Conservation (phyloP, 2,329 filamentous ascomycete species). For the Fulvia fulva region DNA sequence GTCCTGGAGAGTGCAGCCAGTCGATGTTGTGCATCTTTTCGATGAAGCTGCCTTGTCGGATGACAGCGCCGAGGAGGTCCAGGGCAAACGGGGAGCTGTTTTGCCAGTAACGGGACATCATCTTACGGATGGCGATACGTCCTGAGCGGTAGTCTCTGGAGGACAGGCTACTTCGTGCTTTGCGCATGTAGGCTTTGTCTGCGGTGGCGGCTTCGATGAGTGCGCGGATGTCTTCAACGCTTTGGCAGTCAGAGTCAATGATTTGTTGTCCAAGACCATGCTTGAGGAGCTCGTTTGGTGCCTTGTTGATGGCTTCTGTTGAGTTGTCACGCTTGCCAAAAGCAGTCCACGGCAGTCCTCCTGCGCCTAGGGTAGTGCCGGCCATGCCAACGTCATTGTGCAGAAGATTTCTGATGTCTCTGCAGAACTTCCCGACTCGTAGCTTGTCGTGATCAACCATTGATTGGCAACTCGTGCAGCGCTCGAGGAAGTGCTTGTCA, state of each 20-base stretch:
- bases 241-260: background rate
- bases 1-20: slow-evolving; percentile 70
- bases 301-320: slow-evolving; percentile 16
- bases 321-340: slow-evolving; percentile 24
- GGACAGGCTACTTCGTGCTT: slow-evolving; percentile 27
- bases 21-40: slow-evolving; percentile 74
- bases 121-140: slow-evolving; percentile 53
- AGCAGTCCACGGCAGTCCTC: slow-evolving; percentile 47
- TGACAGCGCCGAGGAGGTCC: slow-evolving; percentile 61
- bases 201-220: slow-evolving; percentile 48
- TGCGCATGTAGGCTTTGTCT: slow-evolving; percentile 37
- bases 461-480: slow-evolving; percentile 52
- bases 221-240: slow-evolving; percentile 40
- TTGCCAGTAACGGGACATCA: slow-evolving; percentile 69
- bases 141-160: slow-evolving; percentile 11
- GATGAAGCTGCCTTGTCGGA: slow-evolving; percentile 62
- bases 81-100: slow-evolving; percentile 63
- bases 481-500: slow-evolving; percentile 51
- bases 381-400: slow-evolving; percentile 55
- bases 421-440: slow-evolving; percentile 58
- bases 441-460: slow-evolving; percentile 56
- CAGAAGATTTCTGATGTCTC: slow-evolving; percentile 52
- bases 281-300: slow-evolving; percentile 40
- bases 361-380: slow-evolving; percentile 60
- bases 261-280: slow-evolving; percentile 44